These are phyloP conservation scores for Calamus simplicifolius DNA, from an alignment of 176 grass and related monocot genomes.

Conservation along the genomic window DNA sequence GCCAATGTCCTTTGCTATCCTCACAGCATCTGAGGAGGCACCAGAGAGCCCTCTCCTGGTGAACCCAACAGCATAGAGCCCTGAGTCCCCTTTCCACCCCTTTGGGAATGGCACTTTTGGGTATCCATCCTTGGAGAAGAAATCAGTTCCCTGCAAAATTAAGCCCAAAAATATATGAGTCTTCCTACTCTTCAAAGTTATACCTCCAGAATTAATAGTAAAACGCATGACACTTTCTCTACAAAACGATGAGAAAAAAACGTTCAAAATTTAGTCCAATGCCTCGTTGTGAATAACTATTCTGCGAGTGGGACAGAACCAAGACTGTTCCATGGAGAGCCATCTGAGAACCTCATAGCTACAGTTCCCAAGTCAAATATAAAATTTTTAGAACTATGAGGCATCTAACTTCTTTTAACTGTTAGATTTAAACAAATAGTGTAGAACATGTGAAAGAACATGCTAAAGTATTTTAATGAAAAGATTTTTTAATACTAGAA, in stretches of 20 bases:
- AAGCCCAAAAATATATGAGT: no score
- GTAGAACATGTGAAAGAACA: constrained; percentile 6
- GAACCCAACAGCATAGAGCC: constrained; percentile 89
- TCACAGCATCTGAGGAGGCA: constrained; percentile 66
- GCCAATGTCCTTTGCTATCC: constrained; percentile 51
- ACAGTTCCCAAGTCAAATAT: no score
- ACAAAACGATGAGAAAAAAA: no score
- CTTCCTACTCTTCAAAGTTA: no score
- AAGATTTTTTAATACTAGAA: no score
- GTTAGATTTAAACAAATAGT: constrained; percentile 4
- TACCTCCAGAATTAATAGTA: no score
- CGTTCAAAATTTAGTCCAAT: no score
- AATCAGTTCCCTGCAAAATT: constrained; percentile 38
- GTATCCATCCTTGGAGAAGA: constrained; percentile 77
- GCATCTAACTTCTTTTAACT: constrained; percentile 25
- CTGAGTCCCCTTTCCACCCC: constrained; percentile 51
- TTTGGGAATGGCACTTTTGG: constrained; percentile 57
- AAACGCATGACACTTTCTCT: no score
- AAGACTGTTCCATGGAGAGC: no score
- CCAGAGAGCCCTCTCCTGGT: constrained; percentile 62
- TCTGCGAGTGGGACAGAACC: neutral
- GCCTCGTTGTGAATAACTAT: neutral
- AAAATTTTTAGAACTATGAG: neutral
- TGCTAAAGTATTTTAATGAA: constrained; percentile 4
- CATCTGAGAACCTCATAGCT: no score